Percentiles rank a stretch among this genome's conserved stretches.
phyloP scores from a whole-genome alignment of 805 yeast species.

The Wickerhamiella kurtzmanii region DNA sequence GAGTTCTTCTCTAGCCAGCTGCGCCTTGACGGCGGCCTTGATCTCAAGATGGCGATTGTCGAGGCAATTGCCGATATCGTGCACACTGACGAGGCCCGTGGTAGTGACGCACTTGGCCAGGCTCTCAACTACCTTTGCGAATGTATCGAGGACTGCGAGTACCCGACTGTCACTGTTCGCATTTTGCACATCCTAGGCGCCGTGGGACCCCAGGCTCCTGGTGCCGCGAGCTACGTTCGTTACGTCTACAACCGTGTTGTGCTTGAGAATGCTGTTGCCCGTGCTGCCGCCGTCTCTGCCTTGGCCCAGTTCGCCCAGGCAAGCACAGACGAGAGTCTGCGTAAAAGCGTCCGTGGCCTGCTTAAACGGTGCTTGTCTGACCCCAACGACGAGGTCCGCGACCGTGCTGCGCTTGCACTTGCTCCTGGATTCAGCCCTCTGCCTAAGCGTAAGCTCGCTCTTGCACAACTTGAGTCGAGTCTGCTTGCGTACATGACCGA shows the following conservation, averaged over 20 bases:
- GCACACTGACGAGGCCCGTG: conserved; percentile 54
- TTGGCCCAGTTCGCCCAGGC: conserved; percentile 79
- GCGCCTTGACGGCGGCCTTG: conserved; percentile 82
- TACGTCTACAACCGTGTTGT: conserved; percentile 95
- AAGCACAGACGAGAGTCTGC: conserved; percentile 50
- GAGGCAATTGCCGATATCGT: conserved; percentile 90
- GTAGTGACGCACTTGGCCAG: conserved; percentile 17
- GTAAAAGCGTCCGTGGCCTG: conserved; percentile 57
- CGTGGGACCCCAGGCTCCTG: conserved; percentile 79
- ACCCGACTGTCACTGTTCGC: conserved; percentile 84
- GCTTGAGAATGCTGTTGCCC: conserved; percentile 83
- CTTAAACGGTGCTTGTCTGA: conserved; percentile 76
- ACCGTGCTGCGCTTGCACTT: conserved; percentile 81
- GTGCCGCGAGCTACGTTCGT: conserved; percentile 84
- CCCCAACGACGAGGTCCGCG: conserved; percentile 93
- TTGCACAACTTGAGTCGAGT: conserved; percentile 65
- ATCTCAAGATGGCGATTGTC: conserved; percentile 72
- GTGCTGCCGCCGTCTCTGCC: conserved; percentile 92
- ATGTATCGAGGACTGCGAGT: conserved; percentile 96
- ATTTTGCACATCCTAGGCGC: conserved; percentile 83
- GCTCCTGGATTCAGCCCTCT: conserved; percentile 37
- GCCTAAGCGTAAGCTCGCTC: conserved; percentile 56
- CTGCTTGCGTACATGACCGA: conserved; percentile 55
- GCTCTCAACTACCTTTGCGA: conserved; percentile 88
- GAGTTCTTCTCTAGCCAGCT: conserved; percentile 69